Conservation (phyloP, 352 stramenopile species). For the Phytophthora fragariae region DNA sequence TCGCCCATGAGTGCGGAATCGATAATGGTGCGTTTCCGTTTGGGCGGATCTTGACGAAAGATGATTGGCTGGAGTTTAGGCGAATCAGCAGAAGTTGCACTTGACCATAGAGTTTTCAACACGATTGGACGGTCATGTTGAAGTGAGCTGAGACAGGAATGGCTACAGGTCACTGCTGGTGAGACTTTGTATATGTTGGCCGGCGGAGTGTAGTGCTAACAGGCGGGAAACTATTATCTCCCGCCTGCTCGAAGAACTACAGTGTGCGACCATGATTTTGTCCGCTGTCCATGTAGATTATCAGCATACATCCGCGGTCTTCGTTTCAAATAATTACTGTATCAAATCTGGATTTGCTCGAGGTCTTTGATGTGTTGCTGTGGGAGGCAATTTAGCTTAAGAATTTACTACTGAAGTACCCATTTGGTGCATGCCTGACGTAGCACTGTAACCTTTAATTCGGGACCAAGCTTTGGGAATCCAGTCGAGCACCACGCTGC, state of each 20-base stretch:
- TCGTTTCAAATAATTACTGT: background rate
- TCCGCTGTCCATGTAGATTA: background rate
- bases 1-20: slow-evolving; percentile 41
- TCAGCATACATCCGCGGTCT: background rate
- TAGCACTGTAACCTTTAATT: too few relatives aligned
- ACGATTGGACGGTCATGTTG: slow-evolving; percentile 19
- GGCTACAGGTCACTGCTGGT: background rate
- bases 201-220: too few relatives aligned
- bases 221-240: too few relatives aligned
- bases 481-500: background rate
- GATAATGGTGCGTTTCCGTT: slow-evolving; percentile 19
- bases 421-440: too few relatives aligned
- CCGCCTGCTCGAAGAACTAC: too few relatives aligned
- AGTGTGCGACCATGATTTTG: background rate
- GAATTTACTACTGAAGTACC: too few relatives aligned
- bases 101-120: slow-evolving; percentile 25
- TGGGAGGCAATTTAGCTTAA: too few relatives aligned
- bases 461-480: background rate
- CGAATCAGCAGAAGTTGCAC: slow-evolving; percentile 32
- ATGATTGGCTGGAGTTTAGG: slow-evolving; percentile 11
- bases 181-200: background rate
- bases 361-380: background rate
- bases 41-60: background rate
- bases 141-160: slow-evolving; percentile 14
- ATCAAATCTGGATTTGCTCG: background rate